Evolutionary conservation across 139 green algal genomes (phyloP).

Genomic region (Micromonas commoda): DNA sequence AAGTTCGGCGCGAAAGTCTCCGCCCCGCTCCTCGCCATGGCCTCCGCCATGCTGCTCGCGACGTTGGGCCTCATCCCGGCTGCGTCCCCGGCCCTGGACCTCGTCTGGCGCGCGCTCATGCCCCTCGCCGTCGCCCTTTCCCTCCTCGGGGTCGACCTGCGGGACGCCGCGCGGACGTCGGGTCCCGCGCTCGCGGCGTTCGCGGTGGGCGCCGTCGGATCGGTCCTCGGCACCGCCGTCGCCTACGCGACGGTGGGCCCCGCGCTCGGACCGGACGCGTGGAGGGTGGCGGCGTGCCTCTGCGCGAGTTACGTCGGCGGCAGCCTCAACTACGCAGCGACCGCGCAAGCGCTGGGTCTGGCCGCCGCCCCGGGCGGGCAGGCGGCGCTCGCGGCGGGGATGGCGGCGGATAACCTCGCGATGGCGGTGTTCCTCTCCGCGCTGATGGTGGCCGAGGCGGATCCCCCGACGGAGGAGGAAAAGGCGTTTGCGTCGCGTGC

Average conservation of each 20-base stretch:
- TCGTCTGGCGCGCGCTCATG: conserved; percentile 8
- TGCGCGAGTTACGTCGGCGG: conserved; percentile 45
- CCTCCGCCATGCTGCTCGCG: background rate
- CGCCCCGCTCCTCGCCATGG: background rate
- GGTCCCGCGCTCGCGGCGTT: conserved; percentile 40
- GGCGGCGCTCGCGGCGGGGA: background rate
- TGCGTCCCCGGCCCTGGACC: background rate
- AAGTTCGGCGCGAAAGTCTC: background rate
- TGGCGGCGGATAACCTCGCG: conserved; percentile 39
- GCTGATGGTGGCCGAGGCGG: conserved; percentile 13
- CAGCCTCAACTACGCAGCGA: conserved; percentile 41
- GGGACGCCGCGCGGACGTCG: background rate
- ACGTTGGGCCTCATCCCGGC: background rate
- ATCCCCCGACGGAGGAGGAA: background rate
- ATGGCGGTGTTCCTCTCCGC: conserved; percentile 35
- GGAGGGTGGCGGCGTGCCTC: conserved; percentile 20
- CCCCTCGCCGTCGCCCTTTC: conserved; percentile 7
- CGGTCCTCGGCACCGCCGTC: conserved; percentile 48
- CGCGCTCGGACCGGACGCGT: background rate
- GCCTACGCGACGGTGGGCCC: conserved; percentile 35
- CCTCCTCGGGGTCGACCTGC: background rate
- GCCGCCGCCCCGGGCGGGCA: background rate
- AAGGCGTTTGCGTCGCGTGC: no score
- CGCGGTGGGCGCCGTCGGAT: conserved; percentile 38
- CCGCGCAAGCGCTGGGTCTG: conserved; percentile 22